These are phyloP conservation scores for Penicillium cinerascens DNA, from an alignment of 495 filamentous ascomycete genomes.

Conservation along the genomic window DNA sequence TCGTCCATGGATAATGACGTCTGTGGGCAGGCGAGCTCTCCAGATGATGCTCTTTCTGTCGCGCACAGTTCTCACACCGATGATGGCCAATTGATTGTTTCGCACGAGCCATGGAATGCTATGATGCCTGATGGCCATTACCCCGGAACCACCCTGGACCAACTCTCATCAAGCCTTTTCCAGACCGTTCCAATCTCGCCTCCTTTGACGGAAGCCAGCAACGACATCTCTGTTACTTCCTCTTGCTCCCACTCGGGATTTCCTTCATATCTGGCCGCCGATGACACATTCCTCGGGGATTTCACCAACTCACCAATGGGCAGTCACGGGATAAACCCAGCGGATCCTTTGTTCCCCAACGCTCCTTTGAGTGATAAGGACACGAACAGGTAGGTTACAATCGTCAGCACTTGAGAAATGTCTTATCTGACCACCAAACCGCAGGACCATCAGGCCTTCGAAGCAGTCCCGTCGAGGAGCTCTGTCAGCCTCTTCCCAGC, in stretches of 20 bases:
- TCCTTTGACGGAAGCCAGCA: constrained; percentile 45
- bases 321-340: constrained; percentile 38
- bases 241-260: constrained; percentile 44
- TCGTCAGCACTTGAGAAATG: not conserved
- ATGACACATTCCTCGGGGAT: constrained; percentile 41
- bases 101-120: constrained; percentile 39
- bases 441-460: constrained; percentile 39
- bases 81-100: constrained; percentile 37
- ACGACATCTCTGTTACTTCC: constrained; percentile 45
- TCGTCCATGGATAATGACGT: constrained; percentile 46
- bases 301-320: constrained; percentile 35
- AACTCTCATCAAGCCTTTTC: constrained; percentile 37
- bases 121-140: constrained; percentile 38
- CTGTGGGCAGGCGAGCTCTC: constrained; percentile 34
- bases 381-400: constrained; percentile 41
- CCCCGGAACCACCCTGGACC: constrained; percentile 40
- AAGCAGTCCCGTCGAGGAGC: constrained; percentile 38
- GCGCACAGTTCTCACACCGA: constrained; percentile 42
- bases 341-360: constrained; percentile 42
- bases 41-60: constrained; percentile 42
- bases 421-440: constrained; percentile 15
- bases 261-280: constrained; percentile 36
- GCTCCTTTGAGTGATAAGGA: constrained; percentile 44
- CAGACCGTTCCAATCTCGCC: constrained; percentile 43
- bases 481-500: constrained; percentile 31